Conservation (phyloP, 140 eudicot genomes). For the Artemisia princeps region DNA sequence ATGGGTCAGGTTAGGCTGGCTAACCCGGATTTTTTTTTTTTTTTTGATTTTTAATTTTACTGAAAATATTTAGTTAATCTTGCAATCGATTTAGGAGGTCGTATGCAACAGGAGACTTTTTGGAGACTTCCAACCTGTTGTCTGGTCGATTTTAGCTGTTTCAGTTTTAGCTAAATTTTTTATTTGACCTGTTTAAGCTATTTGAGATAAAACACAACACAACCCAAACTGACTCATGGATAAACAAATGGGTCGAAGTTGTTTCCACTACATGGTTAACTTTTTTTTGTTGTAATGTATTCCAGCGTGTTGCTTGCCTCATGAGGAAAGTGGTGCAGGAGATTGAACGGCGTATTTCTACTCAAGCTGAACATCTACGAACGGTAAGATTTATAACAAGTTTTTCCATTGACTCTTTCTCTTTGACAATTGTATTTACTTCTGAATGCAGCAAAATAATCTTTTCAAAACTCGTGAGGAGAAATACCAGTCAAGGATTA, state of each 20-base stretch:
- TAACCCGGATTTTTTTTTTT: neutral
- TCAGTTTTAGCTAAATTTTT: neutral
- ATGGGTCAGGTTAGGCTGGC: too few relatives aligned
- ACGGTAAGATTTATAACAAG: conserved; percentile 45
- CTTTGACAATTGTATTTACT: neutral
- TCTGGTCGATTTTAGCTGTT: neutral
- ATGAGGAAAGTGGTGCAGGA: conserved; percentile 94
- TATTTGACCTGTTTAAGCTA: neutral
- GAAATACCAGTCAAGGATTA: conserved; percentile 77
- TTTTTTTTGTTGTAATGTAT: conserved; percentile 6
- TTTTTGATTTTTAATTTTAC: too few relatives aligned
- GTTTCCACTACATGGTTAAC: neutral
- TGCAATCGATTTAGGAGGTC: neutral
- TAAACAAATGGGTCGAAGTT: neutral
- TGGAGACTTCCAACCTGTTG: neutral
- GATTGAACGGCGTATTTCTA: conserved; percentile 81
- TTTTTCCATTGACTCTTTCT: neutral
- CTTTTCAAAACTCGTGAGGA: conserved; percentile 79
- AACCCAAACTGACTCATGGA: neutral
- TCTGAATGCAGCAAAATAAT: conserved; percentile 64
- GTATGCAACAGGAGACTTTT: neutral
- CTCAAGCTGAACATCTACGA: conserved; percentile 87
- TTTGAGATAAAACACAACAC: neutral
- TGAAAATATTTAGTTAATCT: too few relatives aligned
- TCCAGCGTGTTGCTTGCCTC: conserved; percentile 87